phyloP scores from a whole-genome alignment of 305 asterid species.

The Striga hermonthica region DNA sequence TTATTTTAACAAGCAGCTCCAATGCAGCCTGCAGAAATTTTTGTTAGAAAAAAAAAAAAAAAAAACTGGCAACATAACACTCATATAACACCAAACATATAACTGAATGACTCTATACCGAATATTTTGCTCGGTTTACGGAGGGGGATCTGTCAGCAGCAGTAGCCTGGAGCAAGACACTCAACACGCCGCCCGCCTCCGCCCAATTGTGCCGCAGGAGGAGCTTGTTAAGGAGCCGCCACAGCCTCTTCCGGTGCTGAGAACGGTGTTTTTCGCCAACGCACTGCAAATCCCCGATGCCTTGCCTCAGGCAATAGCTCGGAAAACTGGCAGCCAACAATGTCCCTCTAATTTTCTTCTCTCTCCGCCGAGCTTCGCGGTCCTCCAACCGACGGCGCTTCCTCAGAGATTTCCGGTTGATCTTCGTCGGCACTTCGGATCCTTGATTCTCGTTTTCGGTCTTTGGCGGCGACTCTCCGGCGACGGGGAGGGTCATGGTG shows the following conservation, averaged over 20 bases:
- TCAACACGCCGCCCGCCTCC: constrained; percentile 72
- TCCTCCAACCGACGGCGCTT: constrained; percentile 33
- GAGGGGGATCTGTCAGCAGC: constrained; percentile 39
- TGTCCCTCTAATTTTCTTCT: constrained; percentile 34
- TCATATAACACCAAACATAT: not conserved
- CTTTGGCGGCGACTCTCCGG: constrained; percentile 24
- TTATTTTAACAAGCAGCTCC: constrained; percentile 54
- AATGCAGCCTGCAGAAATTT: constrained; percentile 54
- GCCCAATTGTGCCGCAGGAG: constrained; percentile 53
- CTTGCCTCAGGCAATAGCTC: constrained; percentile 56
- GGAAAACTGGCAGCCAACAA: constrained; percentile 46
- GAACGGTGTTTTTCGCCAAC: constrained; percentile 42
- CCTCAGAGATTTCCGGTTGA: constrained; percentile 23
- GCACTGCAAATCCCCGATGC: constrained; percentile 38
- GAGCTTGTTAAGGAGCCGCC: constrained; percentile 44
- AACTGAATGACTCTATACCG: constrained; percentile 38
- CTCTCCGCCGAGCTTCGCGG: constrained; percentile 23
- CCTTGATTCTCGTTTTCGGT: constrained; percentile 30
- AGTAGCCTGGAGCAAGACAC: constrained; percentile 62
- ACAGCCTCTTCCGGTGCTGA: constrained; percentile 49
- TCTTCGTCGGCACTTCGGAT: constrained; percentile 12
- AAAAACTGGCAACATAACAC: not conserved
- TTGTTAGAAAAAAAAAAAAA: not conserved
- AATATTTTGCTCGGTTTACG: constrained; percentile 60
- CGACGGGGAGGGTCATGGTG: constrained; percentile 20